Base-by-base conservation (phyloP, 1,284 basidiomycete species). In the Ustilago hordei region DNA sequence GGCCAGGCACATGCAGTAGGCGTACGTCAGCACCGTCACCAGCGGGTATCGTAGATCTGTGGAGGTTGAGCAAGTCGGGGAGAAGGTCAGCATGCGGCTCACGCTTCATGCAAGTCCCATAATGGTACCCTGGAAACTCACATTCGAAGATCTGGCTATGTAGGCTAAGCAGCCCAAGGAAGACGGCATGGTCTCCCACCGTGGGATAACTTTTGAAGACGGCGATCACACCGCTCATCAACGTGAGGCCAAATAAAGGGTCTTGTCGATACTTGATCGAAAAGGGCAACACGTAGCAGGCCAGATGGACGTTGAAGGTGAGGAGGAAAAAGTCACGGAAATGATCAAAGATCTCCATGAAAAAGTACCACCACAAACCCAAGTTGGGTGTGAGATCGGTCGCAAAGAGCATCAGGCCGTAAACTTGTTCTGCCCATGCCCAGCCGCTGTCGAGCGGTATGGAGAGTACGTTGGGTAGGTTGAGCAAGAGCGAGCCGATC, bases 301-400 rank as follows among this genome's bases (percentile, higher is more conserved):
- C 84, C 17, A 95, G 88, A 84, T 99, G 97, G 3, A 94, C 79
- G 48, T 93, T 94, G 87, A 98, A 98, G n/a, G 93, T 93, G 88
- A 95, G 92, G 19, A 97, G 88, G 89, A 98, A 99, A 88, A 98
- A 98, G 3, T 92, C 90, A 36, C 95, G 89, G 88, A 98, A 99
- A 86, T 99, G 93, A 84, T 98, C 95, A 81, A 99, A 99, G 92
- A 98, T 98, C 86, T 99, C 95, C 13, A 95, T 98, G 87, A 98
- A 98, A 88, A 98, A 98, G 87, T 99, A 99, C 97, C 97, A 99
- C 92, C 94, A 95, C 43, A 98, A 88, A 3, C 96, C 96, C 8
- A 94, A 91, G 81, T 96, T 98, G 0, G 97, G 97, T 6, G 94
- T 94, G 62, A 98, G 73, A 36, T 85, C 78, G 31, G 81, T 73